Conservation (phyloP, 1,139 yeast species). For the Taphrina confusa region DNA sequence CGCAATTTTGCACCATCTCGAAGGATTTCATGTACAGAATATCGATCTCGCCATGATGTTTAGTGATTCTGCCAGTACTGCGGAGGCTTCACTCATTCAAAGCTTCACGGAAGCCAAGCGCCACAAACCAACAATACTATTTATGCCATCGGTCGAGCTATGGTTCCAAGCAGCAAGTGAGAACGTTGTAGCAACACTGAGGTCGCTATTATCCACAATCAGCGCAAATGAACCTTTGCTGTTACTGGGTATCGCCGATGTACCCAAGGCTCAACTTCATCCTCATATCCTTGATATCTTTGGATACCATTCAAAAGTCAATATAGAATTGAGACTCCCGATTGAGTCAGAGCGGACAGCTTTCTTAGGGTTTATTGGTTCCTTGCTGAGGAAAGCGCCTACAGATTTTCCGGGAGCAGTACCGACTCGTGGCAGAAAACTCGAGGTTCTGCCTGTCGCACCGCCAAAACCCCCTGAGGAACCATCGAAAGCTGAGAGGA, state of each 20-base stretch:
- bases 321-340: constrained; percentile 55
- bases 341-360: constrained; percentile 50
- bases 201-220: constrained; percentile 67
- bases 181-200: constrained; percentile 70
- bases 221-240: constrained; percentile 72
- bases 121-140: constrained; percentile 84
- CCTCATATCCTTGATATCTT: constrained; percentile 52
- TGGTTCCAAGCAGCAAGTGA: constrained; percentile 72
- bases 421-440: constrained; percentile 47
- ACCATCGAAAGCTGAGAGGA: constrained; percentile 46
- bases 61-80: constrained; percentile 72
- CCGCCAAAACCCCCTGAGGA: constrained; percentile 44
- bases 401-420: constrained; percentile 50
- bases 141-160: constrained; percentile 77
- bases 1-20: constrained; percentile 78
- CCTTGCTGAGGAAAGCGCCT: constrained; percentile 68
- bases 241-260: constrained; percentile 74
- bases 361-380: constrained; percentile 61
- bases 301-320: constrained; percentile 56
- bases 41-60: constrained; percentile 77
- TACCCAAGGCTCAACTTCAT: constrained; percentile 48
- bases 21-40: constrained; percentile 86
- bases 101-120: constrained; percentile 84
- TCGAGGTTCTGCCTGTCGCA: constrained; percentile 52
- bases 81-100: constrained; percentile 84